Conservation (phyloP, 2,329 filamentous ascomycete species). For the Cadophora luteo-olivacea region DNA sequence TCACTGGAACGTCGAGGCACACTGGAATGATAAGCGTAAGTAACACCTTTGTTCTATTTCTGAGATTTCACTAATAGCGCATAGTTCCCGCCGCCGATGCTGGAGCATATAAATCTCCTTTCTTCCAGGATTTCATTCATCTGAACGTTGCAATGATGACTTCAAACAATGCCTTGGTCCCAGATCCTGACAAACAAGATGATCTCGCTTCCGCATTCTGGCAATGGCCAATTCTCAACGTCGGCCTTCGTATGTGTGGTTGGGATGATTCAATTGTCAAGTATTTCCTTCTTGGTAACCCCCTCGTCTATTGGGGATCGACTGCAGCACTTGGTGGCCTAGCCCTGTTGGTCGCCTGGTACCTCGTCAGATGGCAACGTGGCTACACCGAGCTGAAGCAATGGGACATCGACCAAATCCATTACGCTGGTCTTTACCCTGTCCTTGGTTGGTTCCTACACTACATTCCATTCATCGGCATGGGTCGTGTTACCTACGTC, state of each 20-base stretch:
- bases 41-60: constrained; percentile 36
- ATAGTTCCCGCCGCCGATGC: constrained; percentile 87
- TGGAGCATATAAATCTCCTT: constrained; percentile 93
- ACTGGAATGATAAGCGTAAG: constrained; percentile 92
- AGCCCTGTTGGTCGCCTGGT: constrained; percentile 77
- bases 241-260: constrained; percentile 96
- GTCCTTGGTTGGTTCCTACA: constrained; percentile 94
- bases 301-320: constrained; percentile 93
- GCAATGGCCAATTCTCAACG: constrained; percentile 97
- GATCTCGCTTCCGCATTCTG: constrained; percentile 96
- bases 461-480: constrained; percentile 93
- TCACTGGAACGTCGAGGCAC: constrained; percentile 98
- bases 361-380: constrained; percentile 93
- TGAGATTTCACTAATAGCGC: constrained; percentile 44
- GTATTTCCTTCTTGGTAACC: constrained; percentile 98
- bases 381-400: constrained; percentile 84
- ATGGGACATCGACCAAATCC: constrained; percentile 88
- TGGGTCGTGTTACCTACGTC: constrained; percentile 98
- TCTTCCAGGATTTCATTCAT: constrained; percentile 97
- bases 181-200: constrained; percentile 98
- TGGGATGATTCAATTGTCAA: constrained; percentile 97
- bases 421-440: constrained; percentile 92
- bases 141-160: constrained; percentile 99
- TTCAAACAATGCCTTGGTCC: constrained; percentile 97
- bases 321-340: constrained; percentile 80